Evolutionary conservation across 768 basidiomycete genomes (phyloP).

Genomic region (Lactarius trivialis): DNA sequence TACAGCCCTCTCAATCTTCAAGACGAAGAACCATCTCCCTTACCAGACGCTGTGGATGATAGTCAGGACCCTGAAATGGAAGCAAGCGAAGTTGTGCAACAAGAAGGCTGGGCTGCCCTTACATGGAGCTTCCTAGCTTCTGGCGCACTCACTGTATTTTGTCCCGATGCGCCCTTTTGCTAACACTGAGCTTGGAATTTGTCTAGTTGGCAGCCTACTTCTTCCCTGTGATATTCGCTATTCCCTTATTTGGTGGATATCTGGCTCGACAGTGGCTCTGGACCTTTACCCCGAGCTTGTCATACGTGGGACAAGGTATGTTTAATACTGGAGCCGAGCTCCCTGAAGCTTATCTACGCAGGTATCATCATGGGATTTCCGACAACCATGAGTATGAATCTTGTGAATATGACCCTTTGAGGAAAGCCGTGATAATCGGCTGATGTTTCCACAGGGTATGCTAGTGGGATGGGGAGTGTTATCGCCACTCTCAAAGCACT

Average conservation of each 20-base stretch:
- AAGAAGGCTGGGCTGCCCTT: slow-evolving; percentile 72
- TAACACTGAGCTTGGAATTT: background rate
- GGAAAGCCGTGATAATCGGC: background rate
- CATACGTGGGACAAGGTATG: slow-evolving; percentile 87
- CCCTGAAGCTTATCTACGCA: slow-evolving; percentile 25
- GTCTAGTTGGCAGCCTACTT: slow-evolving; percentile 77
- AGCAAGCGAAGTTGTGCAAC: slow-evolving; percentile 43
- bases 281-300: slow-evolving; percentile 87
- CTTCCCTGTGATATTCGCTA: slow-evolving; percentile 80
- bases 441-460: slow-evolving; percentile 62
- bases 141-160: slow-evolving; percentile 64
- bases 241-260: slow-evolving; percentile 79
- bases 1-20: slow-evolving; percentile 42
- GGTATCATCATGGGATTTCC: slow-evolving; percentile 98
- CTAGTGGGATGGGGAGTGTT: slow-evolving; percentile 92
- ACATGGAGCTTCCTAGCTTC: slow-evolving; percentile 74
- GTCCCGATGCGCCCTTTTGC: background rate
- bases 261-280: slow-evolving; percentile 87
- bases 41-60: slow-evolving; percentile 12
- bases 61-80: slow-evolving; percentile 30
- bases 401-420: slow-evolving; percentile 41
- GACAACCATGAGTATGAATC: slow-evolving; percentile 88
- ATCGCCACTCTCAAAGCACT: slow-evolving; percentile 76
- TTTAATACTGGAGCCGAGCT: background rate
- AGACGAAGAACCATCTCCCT: slow-evolving; percentile 24